These are phyloP conservation scores for Xerocomus amazonicus DNA, from an alignment of 1,284 basidiomycete species.

Conservation along the genomic window DNA sequence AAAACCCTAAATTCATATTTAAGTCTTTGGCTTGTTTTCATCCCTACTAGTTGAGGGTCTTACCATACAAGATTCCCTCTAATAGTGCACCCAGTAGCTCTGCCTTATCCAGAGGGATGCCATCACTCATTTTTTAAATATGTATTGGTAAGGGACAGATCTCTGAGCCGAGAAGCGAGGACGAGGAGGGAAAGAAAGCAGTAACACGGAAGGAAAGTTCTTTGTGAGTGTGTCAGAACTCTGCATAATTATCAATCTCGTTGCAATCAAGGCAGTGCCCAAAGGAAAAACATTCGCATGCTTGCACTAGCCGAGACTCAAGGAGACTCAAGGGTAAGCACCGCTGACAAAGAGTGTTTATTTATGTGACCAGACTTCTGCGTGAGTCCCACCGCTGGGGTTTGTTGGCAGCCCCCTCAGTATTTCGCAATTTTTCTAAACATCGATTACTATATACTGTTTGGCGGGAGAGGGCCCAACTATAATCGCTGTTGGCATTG, in stretches of 20 bases:
- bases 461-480: too few relatives aligned
- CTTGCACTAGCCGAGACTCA: neutral
- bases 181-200: neutral
- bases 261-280: neutral
- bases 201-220: neutral
- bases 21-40: neutral
- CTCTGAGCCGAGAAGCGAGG: neutral
- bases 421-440: too few relatives aligned
- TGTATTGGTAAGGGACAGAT: neutral
- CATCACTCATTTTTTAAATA: neutral
- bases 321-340: neutral
- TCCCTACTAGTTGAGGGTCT: neutral
- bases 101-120: slow-evolving; percentile 2
- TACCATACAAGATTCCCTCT: slow-evolving; percentile 4
- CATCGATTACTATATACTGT: too few relatives aligned
- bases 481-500: neutral
- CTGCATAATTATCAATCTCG: neutral
- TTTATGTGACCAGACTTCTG: neutral
- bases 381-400: too few relatives aligned
- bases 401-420: too few relatives aligned
- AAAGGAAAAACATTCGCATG: neutral
- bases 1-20: neutral
- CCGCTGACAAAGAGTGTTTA: neutral
- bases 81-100: neutral
- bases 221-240: neutral